These are phyloP conservation scores for Lactuca saligna DNA, from an alignment of 129 eudicot genomes.

Conservation along the genomic window DNA sequence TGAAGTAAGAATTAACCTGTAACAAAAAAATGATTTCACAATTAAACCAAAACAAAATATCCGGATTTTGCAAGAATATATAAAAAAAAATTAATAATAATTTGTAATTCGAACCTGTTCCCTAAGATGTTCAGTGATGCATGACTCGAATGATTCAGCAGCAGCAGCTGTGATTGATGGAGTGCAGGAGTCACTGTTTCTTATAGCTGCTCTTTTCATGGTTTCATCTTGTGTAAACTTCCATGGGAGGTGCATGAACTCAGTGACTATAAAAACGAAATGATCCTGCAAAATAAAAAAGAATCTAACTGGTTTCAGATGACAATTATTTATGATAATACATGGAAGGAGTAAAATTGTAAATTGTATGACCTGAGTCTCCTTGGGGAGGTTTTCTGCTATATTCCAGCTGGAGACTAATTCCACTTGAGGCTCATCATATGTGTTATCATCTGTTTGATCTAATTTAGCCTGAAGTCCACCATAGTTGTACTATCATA, in stretches of 20 bases:
- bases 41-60: conserved; percentile 6
- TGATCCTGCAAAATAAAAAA: conserved; percentile 55
- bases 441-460: conserved; percentile 27
- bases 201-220: conserved; percentile 43
- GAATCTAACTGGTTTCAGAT: conserved; percentile 10
- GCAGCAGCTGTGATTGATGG: conserved; percentile 87
- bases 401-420: conserved; percentile 86
- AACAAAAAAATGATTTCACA: conserved; percentile 19
- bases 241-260: conserved; percentile 90
- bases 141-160: conserved; percentile 72
- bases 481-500: conserved; percentile 83
- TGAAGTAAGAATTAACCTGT: conserved; percentile 79
- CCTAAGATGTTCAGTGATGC: conserved; percentile 57
- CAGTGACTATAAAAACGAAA: conserved; percentile 69
- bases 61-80: background rate
- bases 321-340: background rate
- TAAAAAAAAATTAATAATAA: background rate
- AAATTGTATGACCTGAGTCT: conserved; percentile 54
- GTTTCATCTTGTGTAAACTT: conserved; percentile 64
- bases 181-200: conserved; percentile 70
- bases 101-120: conserved; percentile 52
- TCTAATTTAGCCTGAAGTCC: conserved; percentile 74
- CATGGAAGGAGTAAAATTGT: background rate
- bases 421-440: conserved; percentile 52
- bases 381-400: conserved; percentile 72